Percentiles rank a stretch among this genome's conserved stretches.
phyloP scores from a whole-genome alignment of 2,329 filamentous ascomycete genomes.

The Fusarium papillatum region DNA sequence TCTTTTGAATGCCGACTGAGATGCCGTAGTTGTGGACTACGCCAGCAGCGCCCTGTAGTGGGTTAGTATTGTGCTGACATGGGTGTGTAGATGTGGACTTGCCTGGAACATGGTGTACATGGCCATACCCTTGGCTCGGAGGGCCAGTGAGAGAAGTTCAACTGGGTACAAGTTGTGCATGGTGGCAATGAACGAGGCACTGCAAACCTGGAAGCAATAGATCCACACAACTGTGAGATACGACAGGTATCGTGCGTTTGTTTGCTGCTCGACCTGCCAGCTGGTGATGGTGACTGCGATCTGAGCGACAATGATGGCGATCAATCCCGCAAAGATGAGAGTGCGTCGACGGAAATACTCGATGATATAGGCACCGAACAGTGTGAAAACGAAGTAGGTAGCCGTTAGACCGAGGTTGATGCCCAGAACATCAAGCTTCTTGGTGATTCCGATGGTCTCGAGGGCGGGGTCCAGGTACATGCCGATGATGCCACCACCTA shows the following conservation, averaged over 20 bases:
- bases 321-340: constrained; percentile 35
- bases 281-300: constrained; percentile 41
- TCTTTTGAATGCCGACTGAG: constrained; percentile 31
- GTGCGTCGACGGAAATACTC: constrained; percentile 37
- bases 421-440: constrained; percentile 32
- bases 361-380: constrained; percentile 36
- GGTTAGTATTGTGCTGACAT: not conserved
- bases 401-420: constrained; percentile 37
- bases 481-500: constrained; percentile 29
- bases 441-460: constrained; percentile 28
- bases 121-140: constrained; percentile 41
- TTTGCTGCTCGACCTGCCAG: constrained; percentile 21
- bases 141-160: constrained; percentile 35
- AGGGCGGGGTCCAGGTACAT: constrained; percentile 38
- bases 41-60: constrained; percentile 27
- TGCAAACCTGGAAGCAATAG: constrained; percentile 40
- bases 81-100: not conserved
- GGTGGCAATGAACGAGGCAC: constrained; percentile 40
- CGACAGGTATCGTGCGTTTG: constrained; percentile 1
- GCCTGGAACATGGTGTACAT: constrained; percentile 40
- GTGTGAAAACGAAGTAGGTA: constrained; percentile 41
- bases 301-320: constrained; percentile 33
- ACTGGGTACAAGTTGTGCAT: constrained; percentile 43
- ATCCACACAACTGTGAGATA: constrained; percentile 38
- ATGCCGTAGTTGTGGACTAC: constrained; percentile 41